Evolutionary conservation across 495 filamentous ascomycete species (phyloP), one percentile per base, ranked within the genome.

Genomic region (Hypoxylon rickii): DNA sequence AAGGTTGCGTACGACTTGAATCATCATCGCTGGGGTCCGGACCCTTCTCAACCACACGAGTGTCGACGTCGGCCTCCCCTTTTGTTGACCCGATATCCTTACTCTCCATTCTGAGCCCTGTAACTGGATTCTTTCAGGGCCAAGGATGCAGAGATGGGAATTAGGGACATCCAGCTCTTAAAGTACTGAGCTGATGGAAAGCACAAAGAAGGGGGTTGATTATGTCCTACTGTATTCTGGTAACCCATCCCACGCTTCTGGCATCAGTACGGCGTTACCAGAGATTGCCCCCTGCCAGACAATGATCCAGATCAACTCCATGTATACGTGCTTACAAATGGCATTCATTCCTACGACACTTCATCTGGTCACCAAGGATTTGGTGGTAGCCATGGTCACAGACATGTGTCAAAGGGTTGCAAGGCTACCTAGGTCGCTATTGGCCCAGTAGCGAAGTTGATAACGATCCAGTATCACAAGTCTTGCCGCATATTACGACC

Each of bases 61-160:
- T 34, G 54, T 73, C 26, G 43, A 45, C 31, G 67, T 66, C 45
- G 55, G 69, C 47, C 46, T 61, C 20, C 37, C 10, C 12, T 59
- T 72, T 7, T 54, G 69, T 36, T 7, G 45, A 49, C 18, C 22
- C 40, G 29, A 57, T 59, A 44, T 62, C 58, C 42, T 52, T 56
- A 18, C 19, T 44, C 34, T 21, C 48, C 52, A 62, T 62, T 15
- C 42, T 7, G 46, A 33, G 20, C 11, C 13, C 11, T n/a, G n/a
- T n/a, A n/a, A n/a, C n/a, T n/a, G n/a, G n/a, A n/a, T n/a, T n/a
- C n/a, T n/a, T n/a, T n/a, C n/a, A n/a, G 15, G 7, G 15, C 1
- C 22, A 21, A 11, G 13, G 3, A 31, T 11, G 4, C 31, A 48
- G 10, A 53, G 12, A 12, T 13, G n/a, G n/a, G n/a, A n/a, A n/a